Conservation (phyloP, 305 asterid genomes). For the Coffea humblotiana region DNA sequence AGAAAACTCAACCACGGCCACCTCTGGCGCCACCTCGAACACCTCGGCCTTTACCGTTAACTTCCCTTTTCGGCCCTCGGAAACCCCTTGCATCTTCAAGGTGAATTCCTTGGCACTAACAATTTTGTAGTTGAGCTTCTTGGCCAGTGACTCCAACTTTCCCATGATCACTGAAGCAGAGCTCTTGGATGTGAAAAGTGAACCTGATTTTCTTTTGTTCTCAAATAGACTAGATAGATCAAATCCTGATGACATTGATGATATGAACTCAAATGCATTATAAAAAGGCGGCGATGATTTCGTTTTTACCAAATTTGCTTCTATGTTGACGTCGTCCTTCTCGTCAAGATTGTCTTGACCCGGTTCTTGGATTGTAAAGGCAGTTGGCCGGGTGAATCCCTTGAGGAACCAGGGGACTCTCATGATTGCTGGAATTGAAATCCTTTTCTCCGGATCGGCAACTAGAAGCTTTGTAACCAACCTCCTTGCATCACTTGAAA, state of each 20-base stretch:
- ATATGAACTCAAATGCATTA: conserved; percentile 60
- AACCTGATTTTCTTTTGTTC: conserved; percentile 39
- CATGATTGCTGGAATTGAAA: conserved; percentile 27
- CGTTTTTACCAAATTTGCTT: conserved; percentile 29
- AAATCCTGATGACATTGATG: conserved; percentile 59
- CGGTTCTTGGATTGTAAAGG: conserved; percentile 20
- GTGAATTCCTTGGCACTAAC: conserved; percentile 47
- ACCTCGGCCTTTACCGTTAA: conserved; percentile 55
- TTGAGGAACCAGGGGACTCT: conserved; percentile 28
- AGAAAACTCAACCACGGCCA: conserved; percentile 63
- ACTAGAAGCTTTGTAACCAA: conserved; percentile 28
- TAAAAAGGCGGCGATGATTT: conserved; percentile 54
- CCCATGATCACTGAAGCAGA: conserved; percentile 49
- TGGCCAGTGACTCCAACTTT: conserved; percentile 46
- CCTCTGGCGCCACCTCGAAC: conserved; percentile 69
- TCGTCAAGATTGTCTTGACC: background rate
- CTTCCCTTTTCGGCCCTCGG: conserved; percentile 54
- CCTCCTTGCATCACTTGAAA: conserved; percentile 23
- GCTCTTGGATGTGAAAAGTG: conserved; percentile 54
- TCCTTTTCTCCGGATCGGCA: conserved; percentile 26
- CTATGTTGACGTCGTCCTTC: conserved; percentile 5
- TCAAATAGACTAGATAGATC: conserved; percentile 55
- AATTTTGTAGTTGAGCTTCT: conserved; percentile 48
- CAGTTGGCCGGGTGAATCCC: conserved; percentile 21
- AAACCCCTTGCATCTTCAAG: conserved; percentile 48